phyloP scores from a whole-genome alignment of 768 basidiomycete genomes.

The Cystobasidium onofrii region DNA sequence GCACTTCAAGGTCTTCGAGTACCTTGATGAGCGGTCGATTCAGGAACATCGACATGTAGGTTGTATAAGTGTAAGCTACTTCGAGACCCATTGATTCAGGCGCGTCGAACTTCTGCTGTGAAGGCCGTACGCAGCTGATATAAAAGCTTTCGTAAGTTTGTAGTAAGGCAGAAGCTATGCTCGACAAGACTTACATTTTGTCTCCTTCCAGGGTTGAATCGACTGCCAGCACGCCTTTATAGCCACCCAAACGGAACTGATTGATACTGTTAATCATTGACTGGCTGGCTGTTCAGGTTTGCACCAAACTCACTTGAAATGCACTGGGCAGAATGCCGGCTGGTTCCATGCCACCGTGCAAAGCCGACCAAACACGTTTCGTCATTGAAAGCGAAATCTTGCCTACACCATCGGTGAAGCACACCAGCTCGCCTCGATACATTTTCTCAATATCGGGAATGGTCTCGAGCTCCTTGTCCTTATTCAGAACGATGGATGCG shows the following conservation, averaged over 20 bases:
- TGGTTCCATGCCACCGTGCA: slow-evolving; percentile 14
- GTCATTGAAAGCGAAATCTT: slow-evolving; percentile 17
- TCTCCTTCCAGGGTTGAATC: slow-evolving; percentile 52
- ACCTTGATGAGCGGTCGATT: slow-evolving; percentile 55
- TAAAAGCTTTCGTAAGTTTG: neutral
- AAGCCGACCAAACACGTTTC: slow-evolving; percentile 6
- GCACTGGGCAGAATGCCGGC: slow-evolving; percentile 14
- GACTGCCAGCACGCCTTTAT: slow-evolving; percentile 69
- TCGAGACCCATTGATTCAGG: slow-evolving; percentile 27
- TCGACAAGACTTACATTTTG: slow-evolving; percentile 48
- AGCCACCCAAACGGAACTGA: slow-evolving; percentile 75
- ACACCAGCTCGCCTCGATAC: slow-evolving; percentile 11
- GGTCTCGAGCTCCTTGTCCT: neutral
- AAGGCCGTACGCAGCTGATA: slow-evolving; percentile 22
- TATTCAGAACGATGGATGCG: slow-evolving; percentile 43
- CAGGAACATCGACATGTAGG: slow-evolving; percentile 66
- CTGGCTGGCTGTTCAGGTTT: no score
- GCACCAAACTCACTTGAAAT: neutral
- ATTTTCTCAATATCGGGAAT: slow-evolving; percentile 7
- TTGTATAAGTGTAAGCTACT: slow-evolving; percentile 45
- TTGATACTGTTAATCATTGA: slow-evolving; percentile 46
- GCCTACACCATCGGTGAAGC: slow-evolving; percentile 30
- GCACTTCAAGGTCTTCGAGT: slow-evolving; percentile 61
- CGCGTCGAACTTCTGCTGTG: slow-evolving; percentile 33
- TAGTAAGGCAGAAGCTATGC: neutral